These are phyloP conservation scores for Capronia epimyces DNA, from an alignment of 2,329 filamentous ascomycete species.

Conservation along the genomic window DNA sequence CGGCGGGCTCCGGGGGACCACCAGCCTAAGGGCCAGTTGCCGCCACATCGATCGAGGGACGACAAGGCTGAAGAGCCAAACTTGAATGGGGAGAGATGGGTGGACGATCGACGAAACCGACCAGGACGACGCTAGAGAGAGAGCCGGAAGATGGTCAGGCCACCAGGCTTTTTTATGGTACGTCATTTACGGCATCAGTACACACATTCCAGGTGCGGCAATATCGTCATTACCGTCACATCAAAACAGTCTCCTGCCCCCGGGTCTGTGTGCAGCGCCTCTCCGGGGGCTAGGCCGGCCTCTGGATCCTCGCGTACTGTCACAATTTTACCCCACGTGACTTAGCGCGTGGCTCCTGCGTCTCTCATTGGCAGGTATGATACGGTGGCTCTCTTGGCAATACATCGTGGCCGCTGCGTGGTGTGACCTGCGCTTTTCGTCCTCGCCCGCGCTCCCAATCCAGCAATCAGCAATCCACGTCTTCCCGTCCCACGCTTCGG, in stretches of 20 bases:
- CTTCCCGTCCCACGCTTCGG: not conserved
- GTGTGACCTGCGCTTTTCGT: slow-evolving; percentile 15
- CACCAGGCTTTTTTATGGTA: not conserved
- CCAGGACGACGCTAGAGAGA: too few species aligned
- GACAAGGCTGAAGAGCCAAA: slow-evolving; percentile 2
- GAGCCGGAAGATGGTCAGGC: not conserved
- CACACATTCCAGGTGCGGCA: not conserved
- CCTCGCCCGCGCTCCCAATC: not conserved
- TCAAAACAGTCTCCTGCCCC: slow-evolving; percentile 19
- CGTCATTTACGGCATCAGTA: slow-evolving; percentile 10
- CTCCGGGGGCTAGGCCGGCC: slow-evolving; percentile 9
- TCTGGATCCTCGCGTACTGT: slow-evolving; percentile 1
- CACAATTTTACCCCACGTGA: slow-evolving; percentile 12
- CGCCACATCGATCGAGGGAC: not conserved
- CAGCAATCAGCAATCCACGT: not conserved
- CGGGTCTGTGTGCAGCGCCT: slow-evolving; percentile 11
- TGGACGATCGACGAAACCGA: not conserved
- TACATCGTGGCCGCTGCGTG: slow-evolving; percentile 17
- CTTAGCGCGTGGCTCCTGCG: not conserved
- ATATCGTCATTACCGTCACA: slow-evolving; percentile 17
- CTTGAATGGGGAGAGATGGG: not conserved
- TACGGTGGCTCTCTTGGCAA: slow-evolving; percentile 7
- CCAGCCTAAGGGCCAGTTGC: not conserved
- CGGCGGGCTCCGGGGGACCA: not conserved
- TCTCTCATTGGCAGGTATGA: not conserved